These are phyloP conservation scores for Ganoderma sp. DNA, from an alignment of 1,284 basidiomycete species.

Conservation along the genomic window DNA sequence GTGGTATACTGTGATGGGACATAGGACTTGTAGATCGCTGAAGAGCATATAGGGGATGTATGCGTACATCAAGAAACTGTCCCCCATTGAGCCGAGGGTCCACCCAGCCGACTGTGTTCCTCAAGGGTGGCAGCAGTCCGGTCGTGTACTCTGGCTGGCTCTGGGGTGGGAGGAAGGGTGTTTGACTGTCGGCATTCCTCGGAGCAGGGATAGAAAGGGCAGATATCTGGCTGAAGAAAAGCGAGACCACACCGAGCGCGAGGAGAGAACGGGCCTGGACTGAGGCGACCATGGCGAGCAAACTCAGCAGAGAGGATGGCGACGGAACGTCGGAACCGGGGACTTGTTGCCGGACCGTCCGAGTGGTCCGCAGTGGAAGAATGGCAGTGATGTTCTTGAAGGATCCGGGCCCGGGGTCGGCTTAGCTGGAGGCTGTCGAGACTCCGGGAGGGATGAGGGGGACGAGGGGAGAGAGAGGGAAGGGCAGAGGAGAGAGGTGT, in stretches of 20 bases:
- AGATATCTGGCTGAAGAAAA: conserved; percentile 8
- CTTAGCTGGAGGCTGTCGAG: conserved; percentile 5
- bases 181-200: neutral
- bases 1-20: conserved; percentile 60
- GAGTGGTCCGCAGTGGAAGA: conserved; percentile 12
- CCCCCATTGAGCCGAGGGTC: conserved; percentile 77
- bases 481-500: neutral
- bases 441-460: neutral
- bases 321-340: conserved; percentile 15
- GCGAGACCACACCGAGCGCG: conserved; percentile 13
- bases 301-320: neutral
- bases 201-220: neutral
- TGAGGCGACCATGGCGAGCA: conserved; percentile 15
- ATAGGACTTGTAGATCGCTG: neutral
- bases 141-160: conserved; percentile 35
- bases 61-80: conserved; percentile 51
- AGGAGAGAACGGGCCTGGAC: conserved; percentile 11
- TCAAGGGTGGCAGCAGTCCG: conserved; percentile 38
- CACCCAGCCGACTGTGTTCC: conserved; percentile 57
- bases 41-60: neutral
- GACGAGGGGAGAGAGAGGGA: neutral
- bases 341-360: conserved; percentile 11
- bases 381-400: neutral
- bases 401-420: neutral
- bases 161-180: conserved; percentile 1